These are phyloP conservation scores for Danielia oregonensis DNA, from an alignment of 805 yeast species.

Conservation along the genomic window DNA sequence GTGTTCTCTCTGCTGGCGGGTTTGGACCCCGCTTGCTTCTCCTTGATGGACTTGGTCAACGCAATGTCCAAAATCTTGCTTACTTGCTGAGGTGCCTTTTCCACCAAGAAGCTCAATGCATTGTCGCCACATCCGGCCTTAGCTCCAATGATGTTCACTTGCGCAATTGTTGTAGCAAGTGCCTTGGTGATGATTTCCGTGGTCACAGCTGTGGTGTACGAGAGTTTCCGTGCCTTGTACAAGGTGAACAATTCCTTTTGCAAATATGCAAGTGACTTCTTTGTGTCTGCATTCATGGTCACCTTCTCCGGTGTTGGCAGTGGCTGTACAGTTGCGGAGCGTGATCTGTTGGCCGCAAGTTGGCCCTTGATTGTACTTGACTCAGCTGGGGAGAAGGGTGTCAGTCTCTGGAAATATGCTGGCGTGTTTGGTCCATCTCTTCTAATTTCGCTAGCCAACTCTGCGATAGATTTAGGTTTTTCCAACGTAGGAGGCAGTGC, in stretches of 20 bases:
- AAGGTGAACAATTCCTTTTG: slow-evolving; percentile 83
- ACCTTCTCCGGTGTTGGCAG: slow-evolving; percentile 1
- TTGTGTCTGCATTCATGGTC: slow-evolving; percentile 53
- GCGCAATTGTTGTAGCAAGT: slow-evolving; percentile 88
- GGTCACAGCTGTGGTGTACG: slow-evolving; percentile 76
- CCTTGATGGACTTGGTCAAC: slow-evolving; percentile 68
- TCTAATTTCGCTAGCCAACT: slow-evolving; percentile 36
- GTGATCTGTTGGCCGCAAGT: slow-evolving; percentile 43
- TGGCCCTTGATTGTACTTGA: slow-evolving; percentile 39
- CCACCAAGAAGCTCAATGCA: slow-evolving; percentile 73
- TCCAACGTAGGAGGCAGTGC: slow-evolving; percentile 4
- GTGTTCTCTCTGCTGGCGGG: slow-evolving; percentile 17
- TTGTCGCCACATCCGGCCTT: slow-evolving; percentile 77
- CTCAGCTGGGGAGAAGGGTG: neutral
- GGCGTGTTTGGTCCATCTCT: slow-evolving; percentile 34
- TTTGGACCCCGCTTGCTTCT: slow-evolving; percentile 28
- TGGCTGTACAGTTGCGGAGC: slow-evolving; percentile 7
- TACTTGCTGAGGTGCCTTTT: slow-evolving; percentile 75
- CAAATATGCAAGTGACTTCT: slow-evolving; percentile 72
- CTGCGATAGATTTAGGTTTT: slow-evolving; percentile 39
- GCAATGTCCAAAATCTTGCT: slow-evolving; percentile 78
- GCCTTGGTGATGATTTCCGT: slow-evolving; percentile 87
- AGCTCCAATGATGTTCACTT: slow-evolving; percentile 83
- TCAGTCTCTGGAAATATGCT: slow-evolving; percentile 26
- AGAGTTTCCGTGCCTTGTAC: slow-evolving; percentile 67